phyloP scores from a whole-genome alignment of 2,329 filamentous ascomycete genomes.

The Colletotrichum salicis region DNA sequence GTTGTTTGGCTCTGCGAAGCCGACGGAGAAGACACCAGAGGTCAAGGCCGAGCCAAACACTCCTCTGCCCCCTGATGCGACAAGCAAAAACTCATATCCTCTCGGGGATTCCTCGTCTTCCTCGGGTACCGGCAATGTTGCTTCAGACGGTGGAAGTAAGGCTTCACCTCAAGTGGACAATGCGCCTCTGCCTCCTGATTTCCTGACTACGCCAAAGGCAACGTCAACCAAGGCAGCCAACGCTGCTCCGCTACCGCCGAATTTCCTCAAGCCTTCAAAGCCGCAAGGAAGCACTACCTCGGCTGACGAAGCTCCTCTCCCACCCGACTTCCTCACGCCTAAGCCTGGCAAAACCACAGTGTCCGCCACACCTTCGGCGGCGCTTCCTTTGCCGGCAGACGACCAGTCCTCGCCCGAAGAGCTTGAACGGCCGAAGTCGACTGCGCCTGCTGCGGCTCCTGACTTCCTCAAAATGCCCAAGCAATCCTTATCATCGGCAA shows the following conservation, averaged over 20 bases:
- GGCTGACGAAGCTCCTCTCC: slow-evolving; percentile 41
- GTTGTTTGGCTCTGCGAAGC: slow-evolving; percentile 41
- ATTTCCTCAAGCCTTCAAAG: slow-evolving; percentile 43
- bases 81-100: slow-evolving; percentile 62
- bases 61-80: slow-evolving; percentile 66
- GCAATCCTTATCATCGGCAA: slow-evolving; percentile 30
- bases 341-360: slow-evolving; percentile 42
- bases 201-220: slow-evolving; percentile 42
- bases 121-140: slow-evolving; percentile 54
- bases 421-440: slow-evolving; percentile 35
- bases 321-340: slow-evolving; percentile 39
- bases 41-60: slow-evolving; percentile 40
- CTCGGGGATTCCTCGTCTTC: slow-evolving; percentile 64
- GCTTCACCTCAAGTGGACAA: slow-evolving; percentile 38
- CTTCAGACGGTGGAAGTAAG: slow-evolving; percentile 43
- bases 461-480: slow-evolving; percentile 34
- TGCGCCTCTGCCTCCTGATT: slow-evolving; percentile 48
- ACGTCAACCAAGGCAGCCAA: slow-evolving; percentile 34
- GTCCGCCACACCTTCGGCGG: slow-evolving; percentile 19
- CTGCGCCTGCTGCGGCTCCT: slow-evolving; percentile 35
- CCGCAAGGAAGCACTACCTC: slow-evolving; percentile 37
- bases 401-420: neutral
- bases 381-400: slow-evolving; percentile 21
- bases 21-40: slow-evolving; percentile 35
- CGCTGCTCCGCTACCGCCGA: slow-evolving; percentile 46